Base-by-base conservation (phyloP, 306 rosid genomes). In the Astragalus glycyphyllos region DNA sequence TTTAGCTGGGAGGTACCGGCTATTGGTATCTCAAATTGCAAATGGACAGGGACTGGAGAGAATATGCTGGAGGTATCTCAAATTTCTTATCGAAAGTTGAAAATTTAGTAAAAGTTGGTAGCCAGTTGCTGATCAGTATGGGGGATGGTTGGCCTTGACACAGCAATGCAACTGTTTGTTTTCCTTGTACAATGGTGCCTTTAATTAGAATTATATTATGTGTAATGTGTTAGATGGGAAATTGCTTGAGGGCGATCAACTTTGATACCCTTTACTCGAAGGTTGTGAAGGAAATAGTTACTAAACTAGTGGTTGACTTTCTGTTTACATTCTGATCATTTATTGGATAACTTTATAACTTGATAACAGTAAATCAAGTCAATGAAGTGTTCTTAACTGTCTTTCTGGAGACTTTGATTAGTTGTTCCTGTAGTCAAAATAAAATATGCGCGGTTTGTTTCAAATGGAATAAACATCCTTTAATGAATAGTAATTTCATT, bases 31-130 rank as follows among this genome's bases (percentile, higher is more conserved):
- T 50, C 96, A 69, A 88, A 84, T 76, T 82, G 96, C 85, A 87
- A 86, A 69, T 90, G 97, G 97, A 82, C 54, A 40, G 97, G 98
- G 74, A 94, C 92, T 3, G 95, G 92, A 72, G 73, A 87, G 65
- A 87, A 90, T 74, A 71, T 89, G 68, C 32, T 87, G 23, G 69
- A 94, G 89, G 98, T 94, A 87, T 73, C n/a, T n/a, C n/a, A n/a
- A n/a, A n/a, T n/a, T n/a, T n/a, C 42, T 71, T 35, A 23, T 31
- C 54, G 74, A 45, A 35, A 55, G 67, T 45, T 14, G 5, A 46
- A 58, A 65, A 16, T 58, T 45, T 54, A 40, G 65, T 40, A 31
- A 23, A 59, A 56, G 72, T 44, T 59, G 26, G 9, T 37, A 44
- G 71, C 69, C 59, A 7, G 35, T 26, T 53, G 69, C 38, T 14